Conservation (phyloP, 768 basidiomycete species). For the Boletellus ananas region DNA sequence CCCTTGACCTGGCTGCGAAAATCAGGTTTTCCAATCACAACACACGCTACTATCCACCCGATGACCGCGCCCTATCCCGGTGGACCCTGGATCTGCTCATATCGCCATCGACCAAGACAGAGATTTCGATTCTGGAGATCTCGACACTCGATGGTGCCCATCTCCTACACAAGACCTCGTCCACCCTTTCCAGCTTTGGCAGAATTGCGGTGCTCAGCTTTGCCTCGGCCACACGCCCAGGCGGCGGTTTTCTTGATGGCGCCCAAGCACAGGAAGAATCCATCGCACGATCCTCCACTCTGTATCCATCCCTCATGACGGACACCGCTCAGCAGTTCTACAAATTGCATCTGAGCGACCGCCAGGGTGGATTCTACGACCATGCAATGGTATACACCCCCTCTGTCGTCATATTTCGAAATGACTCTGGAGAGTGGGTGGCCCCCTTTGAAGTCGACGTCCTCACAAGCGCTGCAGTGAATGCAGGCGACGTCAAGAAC, state of each 20-base stretch:
- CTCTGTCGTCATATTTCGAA: constrained; percentile 54
- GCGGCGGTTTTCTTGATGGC: constrained; percentile 72
- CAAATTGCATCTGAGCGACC: constrained; percentile 47
- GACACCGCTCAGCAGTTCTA: constrained; percentile 58
- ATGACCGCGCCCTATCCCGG: constrained; percentile 41
- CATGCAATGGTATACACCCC: constrained; percentile 79
- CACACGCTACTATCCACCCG: constrained; percentile 51
- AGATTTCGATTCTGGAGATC: constrained; percentile 53
- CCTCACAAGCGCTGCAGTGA: constrained; percentile 71
- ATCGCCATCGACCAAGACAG: constrained; percentile 15
- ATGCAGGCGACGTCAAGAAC: constrained; percentile 51
- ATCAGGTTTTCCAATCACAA: constrained; percentile 35
- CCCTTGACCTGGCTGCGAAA: constrained; percentile 34
- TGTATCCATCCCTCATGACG: constrained; percentile 61
- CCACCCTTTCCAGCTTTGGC: constrained; percentile 12
- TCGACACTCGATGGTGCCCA: constrained; percentile 63
- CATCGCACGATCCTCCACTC: constrained; percentile 70
- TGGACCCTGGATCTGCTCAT: constrained; percentile 36
- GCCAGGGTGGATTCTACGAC: constrained; percentile 59
- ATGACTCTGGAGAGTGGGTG: constrained; percentile 55
- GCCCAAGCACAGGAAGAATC: constrained; percentile 80
- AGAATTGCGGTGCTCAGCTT: constrained; percentile 70
- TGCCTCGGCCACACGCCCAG: constrained; percentile 70
- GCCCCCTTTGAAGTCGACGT: constrained; percentile 61
- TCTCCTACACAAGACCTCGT: constrained; percentile 27